phyloP scores from a whole-genome alignment of 441 rosid species.

The Adansonia grandidieri region DNA sequence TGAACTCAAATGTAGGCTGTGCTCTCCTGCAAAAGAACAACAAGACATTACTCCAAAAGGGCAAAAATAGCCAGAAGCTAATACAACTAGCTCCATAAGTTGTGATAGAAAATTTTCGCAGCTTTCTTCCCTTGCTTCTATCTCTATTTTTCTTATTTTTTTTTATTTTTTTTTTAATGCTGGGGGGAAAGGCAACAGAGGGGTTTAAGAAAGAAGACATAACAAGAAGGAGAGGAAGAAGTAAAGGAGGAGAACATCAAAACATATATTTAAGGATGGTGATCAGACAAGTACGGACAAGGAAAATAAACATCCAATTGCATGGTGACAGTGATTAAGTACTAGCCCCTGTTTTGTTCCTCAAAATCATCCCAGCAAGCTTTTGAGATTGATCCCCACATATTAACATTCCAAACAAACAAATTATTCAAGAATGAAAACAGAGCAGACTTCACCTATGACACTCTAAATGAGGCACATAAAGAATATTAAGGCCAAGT shows the following conservation, averaged over 20 bases:
- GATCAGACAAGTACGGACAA: neutral
- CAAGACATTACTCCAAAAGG: constrained; percentile 28
- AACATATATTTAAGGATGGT: neutral
- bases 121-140: neutral
- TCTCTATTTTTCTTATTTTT: neutral
- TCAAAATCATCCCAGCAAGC: neutral
- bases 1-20: constrained; percentile 83
- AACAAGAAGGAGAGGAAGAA: too few relatives aligned
- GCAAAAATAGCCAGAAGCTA: neutral
- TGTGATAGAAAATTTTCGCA: neutral
- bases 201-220: neutral
- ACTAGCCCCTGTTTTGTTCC: neutral
- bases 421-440: neutral
- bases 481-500: neutral
- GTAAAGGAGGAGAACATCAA: too few relatives aligned
- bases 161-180: neutral
- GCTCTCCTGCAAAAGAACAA: constrained; percentile 75
- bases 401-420: neutral
- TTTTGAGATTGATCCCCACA: neutral
- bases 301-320: neutral
- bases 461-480: neutral
- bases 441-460: neutral
- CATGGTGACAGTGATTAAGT: neutral
- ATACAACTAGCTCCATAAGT: neutral
- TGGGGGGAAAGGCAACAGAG: neutral